Conservation (phyloP, 768 basidiomycete species). For the Collybiopsis confluens region DNA sequence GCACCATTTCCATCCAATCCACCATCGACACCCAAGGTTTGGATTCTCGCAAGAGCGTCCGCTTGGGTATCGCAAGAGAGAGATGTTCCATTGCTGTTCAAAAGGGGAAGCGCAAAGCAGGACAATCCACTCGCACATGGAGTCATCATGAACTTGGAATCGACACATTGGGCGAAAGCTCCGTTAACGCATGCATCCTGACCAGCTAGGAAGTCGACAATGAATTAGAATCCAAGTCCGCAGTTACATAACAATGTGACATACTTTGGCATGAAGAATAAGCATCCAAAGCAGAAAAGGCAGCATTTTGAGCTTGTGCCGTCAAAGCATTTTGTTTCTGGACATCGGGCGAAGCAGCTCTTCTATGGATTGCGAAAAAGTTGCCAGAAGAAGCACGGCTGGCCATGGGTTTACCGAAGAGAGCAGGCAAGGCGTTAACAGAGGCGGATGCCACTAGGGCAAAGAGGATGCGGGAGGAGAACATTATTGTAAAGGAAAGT, state of each 20-base stretch:
- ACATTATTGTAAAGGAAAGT: background rate
- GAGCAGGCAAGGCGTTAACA: conserved; percentile 1
- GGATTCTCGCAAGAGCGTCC: conserved; percentile 38
- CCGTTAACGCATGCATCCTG: conserved; percentile 35
- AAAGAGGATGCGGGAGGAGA: background rate
- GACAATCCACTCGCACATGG: conserved; percentile 29
- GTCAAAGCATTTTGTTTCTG: conserved; percentile 41
- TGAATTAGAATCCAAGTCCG: conserved; percentile 10
- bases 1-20: conserved; percentile 31
- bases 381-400: background rate
- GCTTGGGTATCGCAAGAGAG: conserved; percentile 36
- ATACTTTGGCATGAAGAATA: conserved; percentile 45
- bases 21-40: conserved; percentile 37
- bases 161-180: conserved; percentile 40
- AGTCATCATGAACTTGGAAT: conserved; percentile 33
- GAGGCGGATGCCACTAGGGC: conserved; percentile 1
- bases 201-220: conserved; percentile 19
- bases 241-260: conserved; percentile 10
- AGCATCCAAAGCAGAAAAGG: conserved; percentile 40
- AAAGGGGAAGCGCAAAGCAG: conserved; percentile 49
- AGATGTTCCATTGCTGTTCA: conserved; percentile 41
- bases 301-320: conserved; percentile 44
- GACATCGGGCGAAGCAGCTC: conserved; percentile 10
- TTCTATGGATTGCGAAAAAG: background rate
- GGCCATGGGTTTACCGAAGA: background rate